Evolutionary conservation across 441 rosid genomes (phyloP), one percentile per base, ranked within the genome.

Genomic region (Brassica balearica): DNA sequence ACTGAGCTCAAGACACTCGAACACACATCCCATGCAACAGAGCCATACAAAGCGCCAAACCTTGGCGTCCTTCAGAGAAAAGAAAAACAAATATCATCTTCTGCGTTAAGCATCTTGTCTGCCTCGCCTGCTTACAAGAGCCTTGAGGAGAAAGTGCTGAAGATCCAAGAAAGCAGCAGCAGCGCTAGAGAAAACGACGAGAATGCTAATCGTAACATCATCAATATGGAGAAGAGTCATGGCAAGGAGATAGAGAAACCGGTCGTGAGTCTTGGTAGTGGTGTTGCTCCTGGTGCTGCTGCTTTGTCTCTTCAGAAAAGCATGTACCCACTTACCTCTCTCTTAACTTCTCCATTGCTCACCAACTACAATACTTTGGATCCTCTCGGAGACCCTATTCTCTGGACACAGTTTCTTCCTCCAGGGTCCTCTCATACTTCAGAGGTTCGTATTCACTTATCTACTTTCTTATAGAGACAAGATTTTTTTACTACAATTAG

Each of bases 31-130:
- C 87, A 82, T 48, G 85, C 87, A 58, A 87, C 94, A 67, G 94
- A 93, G 85, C 98, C 97, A 11, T 95, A 88, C 85, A 92, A 93
- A 83, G 87, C 87, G 84, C 99, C 99, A 61, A 83, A 84, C 84
- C 81, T 95, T 72, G 95, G 99, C 43, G 65, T 86, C 61, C 66
- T 85, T 48, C 75, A 84, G 29, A 89, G 83, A 78, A 92, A 78
- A 77, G 86, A 81, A 43, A 88, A 85, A 77, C 85, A 87, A 66
- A 85, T 90, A 46, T 38, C 71, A 71, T 71, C 82, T 41, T 92
- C 99, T 78, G 92, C 97, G 63, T 81, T 92, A 84, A 88, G 90
- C 84, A 87, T 91, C 80, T 84, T 95, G 84, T 90, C 99, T 43
- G 87, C 78, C 27, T 95, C 99, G 67, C 82, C 93, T 59, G 94